phyloP scores from a whole-genome alignment of 2,329 filamentous ascomycete species.

The Xylariaceae sp. region DNA sequence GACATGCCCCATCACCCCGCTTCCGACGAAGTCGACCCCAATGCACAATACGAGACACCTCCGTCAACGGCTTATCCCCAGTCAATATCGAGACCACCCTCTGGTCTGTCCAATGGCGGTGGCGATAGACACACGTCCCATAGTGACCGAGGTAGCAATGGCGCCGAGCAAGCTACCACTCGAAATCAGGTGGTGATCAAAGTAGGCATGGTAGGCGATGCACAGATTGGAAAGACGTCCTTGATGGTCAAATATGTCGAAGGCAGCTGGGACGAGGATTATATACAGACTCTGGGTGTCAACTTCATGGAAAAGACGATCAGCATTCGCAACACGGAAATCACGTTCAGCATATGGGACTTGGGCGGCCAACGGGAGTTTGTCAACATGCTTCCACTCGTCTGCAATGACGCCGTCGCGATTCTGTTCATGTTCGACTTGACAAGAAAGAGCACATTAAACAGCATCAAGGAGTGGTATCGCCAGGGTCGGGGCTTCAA shows the following conservation, averaged over 20 bases:
- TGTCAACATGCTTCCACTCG: constrained; percentile 98
- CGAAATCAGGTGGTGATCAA: constrained; percentile 89
- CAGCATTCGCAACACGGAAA: constrained; percentile 97
- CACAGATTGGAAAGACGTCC: constrained; percentile 98
- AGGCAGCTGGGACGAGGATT: constrained; percentile 99
- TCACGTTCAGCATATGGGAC: constrained; percentile 99
- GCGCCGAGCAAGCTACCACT: constrained; percentile 40
- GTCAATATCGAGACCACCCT: constrained; percentile 48
- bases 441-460: constrained; percentile 94
- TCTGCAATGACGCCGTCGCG: constrained; percentile 97
- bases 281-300: constrained; percentile 96
- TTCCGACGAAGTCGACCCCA: constrained; percentile 36
- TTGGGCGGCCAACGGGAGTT: constrained; percentile 96
- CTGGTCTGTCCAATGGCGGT: constrained; percentile 44
- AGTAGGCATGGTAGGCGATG: constrained; percentile 98
- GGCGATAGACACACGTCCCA: constrained; percentile 36
- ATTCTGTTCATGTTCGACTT: constrained; percentile 99
- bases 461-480: constrained; percentile 99
- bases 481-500: constrained; percentile 96
- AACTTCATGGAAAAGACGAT: constrained; percentile 99
- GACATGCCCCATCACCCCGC: constrained; percentile 33
- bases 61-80: constrained; percentile 37
- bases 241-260: constrained; percentile 99
- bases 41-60: constrained; percentile 42
- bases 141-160: constrained; percentile 39